Evolutionary conservation across 306 rosid species (phyloP).

Genomic region (Vigna trinervia): DNA sequence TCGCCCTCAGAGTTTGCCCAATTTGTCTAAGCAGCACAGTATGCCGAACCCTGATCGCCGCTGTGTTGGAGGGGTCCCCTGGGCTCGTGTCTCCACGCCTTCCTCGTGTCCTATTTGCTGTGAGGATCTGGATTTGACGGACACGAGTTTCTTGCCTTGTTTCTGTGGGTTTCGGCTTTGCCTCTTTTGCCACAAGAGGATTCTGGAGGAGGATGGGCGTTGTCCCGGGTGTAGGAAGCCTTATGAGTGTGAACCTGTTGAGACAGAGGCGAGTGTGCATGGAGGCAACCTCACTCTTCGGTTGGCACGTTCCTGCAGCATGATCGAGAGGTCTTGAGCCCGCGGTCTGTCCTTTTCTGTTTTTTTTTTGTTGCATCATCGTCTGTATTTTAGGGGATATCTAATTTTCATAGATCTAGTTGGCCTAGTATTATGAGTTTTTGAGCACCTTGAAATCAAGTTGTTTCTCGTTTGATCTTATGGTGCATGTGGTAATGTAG

Average conservation of each 20-base stretch:
- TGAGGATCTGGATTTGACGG: slow-evolving; percentile 93
- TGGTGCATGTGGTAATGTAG: slow-evolving; percentile 80
- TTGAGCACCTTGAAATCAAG: slow-evolving; percentile 61
- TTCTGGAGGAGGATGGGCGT: slow-evolving; percentile 89
- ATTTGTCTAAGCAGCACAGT: slow-evolving; percentile 81
- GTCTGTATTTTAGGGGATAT: slow-evolving; percentile 55
- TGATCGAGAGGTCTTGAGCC: slow-evolving; percentile 77
- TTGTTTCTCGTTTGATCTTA: slow-evolving; percentile 61
- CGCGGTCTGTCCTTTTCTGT: slow-evolving; percentile 46
- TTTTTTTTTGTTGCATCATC: slow-evolving; percentile 49
- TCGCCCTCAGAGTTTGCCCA: slow-evolving; percentile 95
- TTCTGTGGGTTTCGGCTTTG: slow-evolving; percentile 92
- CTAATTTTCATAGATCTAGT: slow-evolving; percentile 62
- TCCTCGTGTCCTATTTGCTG: slow-evolving; percentile 88
- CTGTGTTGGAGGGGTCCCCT: slow-evolving; percentile 64
- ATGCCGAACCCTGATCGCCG: slow-evolving; percentile 64
- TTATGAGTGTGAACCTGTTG: slow-evolving; percentile 62
- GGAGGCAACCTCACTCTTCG: slow-evolving; percentile 70
- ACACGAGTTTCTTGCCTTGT: slow-evolving; percentile 87
- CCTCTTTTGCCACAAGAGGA: slow-evolving; percentile 98
- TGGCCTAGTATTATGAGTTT: slow-evolving; percentile 62
- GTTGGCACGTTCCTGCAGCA: slow-evolving; percentile 85
- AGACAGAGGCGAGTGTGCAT: slow-evolving; percentile 66
- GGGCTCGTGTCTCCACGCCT: slow-evolving; percentile 60
- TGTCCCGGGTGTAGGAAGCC: slow-evolving; percentile 99